A percentile compares a stretch with the other conserved stretches of the same genome.
phyloP scores from a whole-genome alignment of 257 asterid genomes.

The Solanum appendiculatum region DNA sequence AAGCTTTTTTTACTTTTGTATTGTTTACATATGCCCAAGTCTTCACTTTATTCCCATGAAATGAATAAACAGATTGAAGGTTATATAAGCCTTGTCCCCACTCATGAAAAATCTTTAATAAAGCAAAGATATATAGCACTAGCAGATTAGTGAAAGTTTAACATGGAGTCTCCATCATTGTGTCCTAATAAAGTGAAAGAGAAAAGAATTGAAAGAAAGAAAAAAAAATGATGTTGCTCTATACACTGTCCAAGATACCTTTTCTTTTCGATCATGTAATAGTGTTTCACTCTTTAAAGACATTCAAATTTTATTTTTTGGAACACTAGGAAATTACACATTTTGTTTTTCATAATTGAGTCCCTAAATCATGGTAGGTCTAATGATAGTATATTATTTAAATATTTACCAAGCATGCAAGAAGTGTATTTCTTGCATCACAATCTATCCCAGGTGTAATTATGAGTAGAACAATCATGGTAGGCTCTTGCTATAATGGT shows the following conservation, averaged over 20 bases:
- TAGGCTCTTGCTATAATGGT: neutral
- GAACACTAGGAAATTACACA: neutral
- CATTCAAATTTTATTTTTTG: neutral
- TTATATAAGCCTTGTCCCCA: neutral
- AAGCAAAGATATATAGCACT: neutral
- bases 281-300: neutral
- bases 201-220: neutral
- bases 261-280: neutral
- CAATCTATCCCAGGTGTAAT: neutral
- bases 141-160: conserved; percentile 1
- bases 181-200: conserved; percentile 10
- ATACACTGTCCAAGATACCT: neutral
- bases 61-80: neutral
- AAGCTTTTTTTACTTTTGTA: neutral
- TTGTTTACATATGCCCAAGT: neutral
- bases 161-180: neutral
- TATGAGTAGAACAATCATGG: neutral
- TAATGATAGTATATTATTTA: neutral
- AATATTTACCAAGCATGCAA: neutral
- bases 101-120: neutral
- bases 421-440: neutral
- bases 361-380: neutral
- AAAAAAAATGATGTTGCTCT: neutral
- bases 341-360: neutral
- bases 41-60: conserved; percentile 3